phyloP scores from a whole-genome alignment of 1,139 yeast species.

The Pichia sp. region DNA sequence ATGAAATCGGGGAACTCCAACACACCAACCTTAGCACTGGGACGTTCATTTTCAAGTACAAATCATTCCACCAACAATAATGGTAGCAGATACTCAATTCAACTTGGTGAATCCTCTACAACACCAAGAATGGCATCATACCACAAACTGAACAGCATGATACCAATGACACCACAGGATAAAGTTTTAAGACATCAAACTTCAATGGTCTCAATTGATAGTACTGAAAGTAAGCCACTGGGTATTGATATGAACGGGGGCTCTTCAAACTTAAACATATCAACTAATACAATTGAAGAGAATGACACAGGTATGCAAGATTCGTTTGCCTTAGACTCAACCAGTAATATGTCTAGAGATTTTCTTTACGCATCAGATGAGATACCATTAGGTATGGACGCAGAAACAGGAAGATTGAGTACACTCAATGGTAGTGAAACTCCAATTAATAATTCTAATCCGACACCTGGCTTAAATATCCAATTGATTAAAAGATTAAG shows the following conservation, averaged over 20 bases:
- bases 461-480: conserved; percentile 32
- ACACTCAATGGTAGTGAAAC: conserved; percentile 17
- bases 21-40: conserved; percentile 18
- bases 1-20: conserved; percentile 10
- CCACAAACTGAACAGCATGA: conserved; percentile 10
- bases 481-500: conserved; percentile 71
- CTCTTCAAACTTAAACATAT: not conserved
- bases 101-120: conserved; percentile 29
- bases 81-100: conserved; percentile 15
- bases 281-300: not conserved
- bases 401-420: conserved; percentile 18
- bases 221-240: conserved; percentile 6
- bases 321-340: not conserved
- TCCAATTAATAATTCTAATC: not conserved
- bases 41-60: conserved; percentile 15
- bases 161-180: conserved; percentile 16
- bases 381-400: conserved; percentile 19
- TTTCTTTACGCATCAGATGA: conserved; percentile 11
- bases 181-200: conserved; percentile 18
- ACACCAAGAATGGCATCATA: conserved; percentile 24
- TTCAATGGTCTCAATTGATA: conserved; percentile 14
- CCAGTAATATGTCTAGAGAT: conserved; percentile 1
- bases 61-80: conserved; percentile 9
- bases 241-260: conserved; percentile 4
- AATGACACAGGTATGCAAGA: not conserved